These are phyloP conservation scores for Xylariomycetidae sp. DNA, from an alignment of 2,329 filamentous ascomycete species.

Conservation along the genomic window DNA sequence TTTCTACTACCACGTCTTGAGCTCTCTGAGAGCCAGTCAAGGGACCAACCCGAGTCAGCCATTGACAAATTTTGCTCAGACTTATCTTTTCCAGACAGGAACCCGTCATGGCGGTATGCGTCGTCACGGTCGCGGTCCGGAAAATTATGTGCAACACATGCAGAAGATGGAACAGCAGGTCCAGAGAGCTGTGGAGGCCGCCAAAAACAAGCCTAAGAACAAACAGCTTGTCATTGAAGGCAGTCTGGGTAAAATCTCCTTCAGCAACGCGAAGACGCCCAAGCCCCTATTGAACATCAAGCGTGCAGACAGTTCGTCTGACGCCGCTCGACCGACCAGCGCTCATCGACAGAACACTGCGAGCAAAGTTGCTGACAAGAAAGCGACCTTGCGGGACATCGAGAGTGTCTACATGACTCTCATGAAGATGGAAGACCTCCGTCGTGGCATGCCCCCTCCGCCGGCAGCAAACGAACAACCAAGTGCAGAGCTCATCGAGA, in stretches of 20 bases:
- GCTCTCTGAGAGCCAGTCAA: slow-evolving; percentile 83
- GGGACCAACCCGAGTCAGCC: slow-evolving; percentile 90
- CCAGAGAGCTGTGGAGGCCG: slow-evolving; percentile 91
- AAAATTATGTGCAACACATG: slow-evolving; percentile 98
- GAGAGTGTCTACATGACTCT: slow-evolving; percentile 82
- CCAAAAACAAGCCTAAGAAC: slow-evolving; percentile 96
- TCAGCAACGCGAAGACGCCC: slow-evolving; percentile 97
- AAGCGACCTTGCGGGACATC: slow-evolving; percentile 77
- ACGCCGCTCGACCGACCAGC: slow-evolving; percentile 46
- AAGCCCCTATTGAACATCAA: slow-evolving; percentile 95
- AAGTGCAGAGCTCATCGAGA: slow-evolving; percentile 63
- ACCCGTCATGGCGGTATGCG: slow-evolving; percentile 69
- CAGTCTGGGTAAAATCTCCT: slow-evolving; percentile 94
- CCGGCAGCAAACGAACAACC: slow-evolving; percentile 54
- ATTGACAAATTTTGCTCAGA: slow-evolving; percentile 93
- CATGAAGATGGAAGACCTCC: slow-evolving; percentile 92
- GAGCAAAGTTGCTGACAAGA: slow-evolving; percentile 60
- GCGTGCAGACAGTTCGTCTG: slow-evolving; percentile 64
- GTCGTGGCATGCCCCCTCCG: slow-evolving; percentile 69
- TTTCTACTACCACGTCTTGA: slow-evolving; percentile 98
- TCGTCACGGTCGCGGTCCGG: slow-evolving; percentile 73
- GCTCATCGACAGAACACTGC: slow-evolving; percentile 32
- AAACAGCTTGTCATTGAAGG: slow-evolving; percentile 95
- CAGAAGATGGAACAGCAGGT: slow-evolving; percentile 99
- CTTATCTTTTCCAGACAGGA: slow-evolving; percentile 92